phyloP scores from a whole-genome alignment of 2,329 filamentous ascomycete genomes.

The Plenodomus tracheiphilus region DNA sequence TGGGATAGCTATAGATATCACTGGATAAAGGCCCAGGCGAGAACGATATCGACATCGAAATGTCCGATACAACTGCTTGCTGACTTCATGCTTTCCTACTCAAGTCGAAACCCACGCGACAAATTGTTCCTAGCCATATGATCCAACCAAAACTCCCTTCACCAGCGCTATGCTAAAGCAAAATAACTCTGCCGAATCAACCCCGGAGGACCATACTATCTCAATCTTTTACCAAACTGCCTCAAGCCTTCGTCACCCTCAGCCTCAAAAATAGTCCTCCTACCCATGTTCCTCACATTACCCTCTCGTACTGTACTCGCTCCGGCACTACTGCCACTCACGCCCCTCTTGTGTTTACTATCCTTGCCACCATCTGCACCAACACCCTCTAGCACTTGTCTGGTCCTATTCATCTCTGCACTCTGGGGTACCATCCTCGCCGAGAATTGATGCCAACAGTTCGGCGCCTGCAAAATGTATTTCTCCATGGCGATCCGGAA shows the following conservation, averaged over 20 bases:
- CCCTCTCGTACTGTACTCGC: slow-evolving; percentile 2
- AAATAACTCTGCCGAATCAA: too few relatives aligned
- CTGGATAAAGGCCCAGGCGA: too few relatives aligned
- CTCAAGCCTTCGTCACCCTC: neutral
- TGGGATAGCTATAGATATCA: too few relatives aligned
- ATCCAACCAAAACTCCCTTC: neutral
- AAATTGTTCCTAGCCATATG: neutral
- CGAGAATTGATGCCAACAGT: slow-evolving; percentile 73
- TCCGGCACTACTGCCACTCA: slow-evolving; percentile 17
- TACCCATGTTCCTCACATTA: slow-evolving; percentile 5
- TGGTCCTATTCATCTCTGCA: slow-evolving; percentile 11
- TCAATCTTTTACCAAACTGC: neutral
- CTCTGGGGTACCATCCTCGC: slow-evolving; percentile 19
- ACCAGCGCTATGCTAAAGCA: neutral
- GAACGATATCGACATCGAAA: too few relatives aligned
- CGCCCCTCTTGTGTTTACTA: slow-evolving; percentile 16
- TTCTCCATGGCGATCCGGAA: slow-evolving; percentile 97
- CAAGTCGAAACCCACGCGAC: too few relatives aligned
- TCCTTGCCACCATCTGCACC: slow-evolving; percentile 2
- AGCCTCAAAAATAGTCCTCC: neutral
- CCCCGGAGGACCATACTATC: neutral
- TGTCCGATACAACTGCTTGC: too few relatives aligned
- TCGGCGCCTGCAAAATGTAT: slow-evolving; percentile 75
- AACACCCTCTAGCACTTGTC: slow-evolving; percentile 14
- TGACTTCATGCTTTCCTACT: too few relatives aligned